Percentiles rank a stretch among this genome's conserved stretches.
Evolutionary conservation across 1,284 basidiomycete genomes (phyloP).

Genomic region (Trichosporon inkin): DNA sequence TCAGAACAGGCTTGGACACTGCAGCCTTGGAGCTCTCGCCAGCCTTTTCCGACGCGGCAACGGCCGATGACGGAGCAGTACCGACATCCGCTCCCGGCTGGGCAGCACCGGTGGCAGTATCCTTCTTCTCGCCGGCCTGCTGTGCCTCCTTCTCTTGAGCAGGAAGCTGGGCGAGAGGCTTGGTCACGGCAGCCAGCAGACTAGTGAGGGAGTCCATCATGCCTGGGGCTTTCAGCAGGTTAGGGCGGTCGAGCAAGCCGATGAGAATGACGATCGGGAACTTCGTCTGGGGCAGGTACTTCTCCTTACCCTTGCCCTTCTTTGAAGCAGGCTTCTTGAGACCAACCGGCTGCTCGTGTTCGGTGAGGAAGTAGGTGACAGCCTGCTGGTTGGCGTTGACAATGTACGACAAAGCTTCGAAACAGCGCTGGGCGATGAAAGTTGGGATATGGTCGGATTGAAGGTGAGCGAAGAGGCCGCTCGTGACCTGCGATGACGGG

Average conservation of each 20-base stretch:
- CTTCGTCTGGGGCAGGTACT: slow-evolving; percentile 70
- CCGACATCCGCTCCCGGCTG: slow-evolving; percentile 1
- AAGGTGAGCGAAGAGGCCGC: slow-evolving; percentile 61
- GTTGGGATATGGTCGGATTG: slow-evolving; percentile 83
- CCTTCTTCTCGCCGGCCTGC: slow-evolving; percentile 10
- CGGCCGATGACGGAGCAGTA: slow-evolving; percentile 5
- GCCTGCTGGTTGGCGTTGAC: slow-evolving; percentile 76
- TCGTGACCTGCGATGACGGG: slow-evolving; percentile 42
- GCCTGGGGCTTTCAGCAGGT: slow-evolving; percentile 74
- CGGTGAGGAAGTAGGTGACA: slow-evolving; percentile 86
- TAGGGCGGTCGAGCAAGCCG: slow-evolving; percentile 75
- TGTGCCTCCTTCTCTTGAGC: slow-evolving; percentile 12
- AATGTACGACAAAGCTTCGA: slow-evolving; percentile 82
- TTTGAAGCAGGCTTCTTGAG: slow-evolving; percentile 64
- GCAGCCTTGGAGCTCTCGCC: slow-evolving; percentile 1
- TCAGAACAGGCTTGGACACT: slow-evolving; percentile 6
- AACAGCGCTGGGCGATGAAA: slow-evolving; percentile 83
- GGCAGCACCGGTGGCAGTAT: slow-evolving; percentile 2
- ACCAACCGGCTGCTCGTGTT: slow-evolving; percentile 78
- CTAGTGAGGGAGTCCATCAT: slow-evolving; percentile 88
- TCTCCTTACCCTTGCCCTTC: slow-evolving; percentile 92
- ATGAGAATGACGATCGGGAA: slow-evolving; percentile 86
- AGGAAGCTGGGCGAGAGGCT: slow-evolving; percentile 58
- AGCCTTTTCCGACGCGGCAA: slow-evolving; percentile 8
- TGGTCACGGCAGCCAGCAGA: slow-evolving; percentile 77